Percentiles rank a stretch among this genome's conserved stretches.
Conservation (phyloP, 202 grass and related monocot genomes). For the Hordeum pubiflorum region DNA sequence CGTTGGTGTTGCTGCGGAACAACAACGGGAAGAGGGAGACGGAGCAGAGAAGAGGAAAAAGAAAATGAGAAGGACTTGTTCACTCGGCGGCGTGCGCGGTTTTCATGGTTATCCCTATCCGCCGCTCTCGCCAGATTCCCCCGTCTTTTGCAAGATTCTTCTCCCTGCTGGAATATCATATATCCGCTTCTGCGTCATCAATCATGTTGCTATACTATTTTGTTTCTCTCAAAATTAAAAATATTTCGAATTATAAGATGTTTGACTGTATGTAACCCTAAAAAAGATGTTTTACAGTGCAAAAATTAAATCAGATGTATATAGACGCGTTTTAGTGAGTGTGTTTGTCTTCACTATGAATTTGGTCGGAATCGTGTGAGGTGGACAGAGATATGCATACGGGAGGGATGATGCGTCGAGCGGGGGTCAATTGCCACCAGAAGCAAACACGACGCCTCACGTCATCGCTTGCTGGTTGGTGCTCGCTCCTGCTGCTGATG, state of each 20-base stretch:
- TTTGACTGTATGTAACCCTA: too few species aligned
- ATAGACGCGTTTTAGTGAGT: too few species aligned
- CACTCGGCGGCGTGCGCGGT: constrained; percentile 21
- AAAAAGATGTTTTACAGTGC: too few species aligned
- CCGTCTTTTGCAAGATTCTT: constrained; percentile 37
- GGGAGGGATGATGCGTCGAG: neutral
- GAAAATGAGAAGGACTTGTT: neutral
- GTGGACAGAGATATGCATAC: neutral
- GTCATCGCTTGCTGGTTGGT: neutral
- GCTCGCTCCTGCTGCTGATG: neutral
- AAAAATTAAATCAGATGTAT: too few species aligned
- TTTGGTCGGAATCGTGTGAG: neutral
- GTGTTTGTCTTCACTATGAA: too few species aligned
- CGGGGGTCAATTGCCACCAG: neutral
- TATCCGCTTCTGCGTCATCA: neutral
- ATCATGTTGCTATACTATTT: neutral
- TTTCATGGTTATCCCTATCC: constrained; percentile 34
- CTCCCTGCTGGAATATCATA: constrained; percentile 6
- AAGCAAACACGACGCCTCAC: constrained; percentile 17
- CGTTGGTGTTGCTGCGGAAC: constrained; percentile 9
- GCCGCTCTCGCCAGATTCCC: constrained; percentile 35
- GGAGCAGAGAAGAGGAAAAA: neutral
- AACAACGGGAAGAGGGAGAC: constrained; percentile 1
- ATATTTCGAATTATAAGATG: too few species aligned
- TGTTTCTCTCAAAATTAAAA: too few species aligned